Base-by-base conservation (phyloP, 345 rosid species). In the Conringia planisiliqua region DNA sequence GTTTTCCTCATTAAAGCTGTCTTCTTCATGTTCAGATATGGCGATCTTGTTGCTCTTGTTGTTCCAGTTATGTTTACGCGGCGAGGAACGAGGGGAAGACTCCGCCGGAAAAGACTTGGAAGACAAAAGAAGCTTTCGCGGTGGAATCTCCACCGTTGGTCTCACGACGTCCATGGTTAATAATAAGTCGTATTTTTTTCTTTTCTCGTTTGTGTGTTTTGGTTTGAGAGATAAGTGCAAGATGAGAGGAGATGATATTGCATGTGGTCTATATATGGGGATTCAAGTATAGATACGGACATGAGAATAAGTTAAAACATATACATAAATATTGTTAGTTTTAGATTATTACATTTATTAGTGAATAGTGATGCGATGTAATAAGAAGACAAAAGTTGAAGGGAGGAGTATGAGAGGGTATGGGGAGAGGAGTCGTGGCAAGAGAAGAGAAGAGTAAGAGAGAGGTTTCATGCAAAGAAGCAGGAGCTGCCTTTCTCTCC, bases 401-500 rank as follows among this genome's bases (percentile, higher is more conserved):
- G 24, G 61, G 8, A 35, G 47, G 26, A 68, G 42, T 65, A 71
- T 74, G 57, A 43, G 68, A 68, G 79, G 80, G 75, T 62, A 70
- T 76, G 80, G 80, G 71, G 27, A 55, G 75, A 26, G 66, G 66
- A 30, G 3, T 35, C 72, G 80, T 77, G 80, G 80, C 80, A 33
- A 62, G 39, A 70, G 61, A 39, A 64, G 66, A 64, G 75, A 70
- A 77, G 76, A 70, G 66, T 17, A 13, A 52, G 7, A 36, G 47
- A 69, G 47, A 69, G 80, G 72, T 70, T 70, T 63, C 80, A 77
- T 77, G 80, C 80, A 77, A 77, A 70, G 72, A 77, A 77, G 80
- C 72, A 70, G 71, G 80, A 77, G 80, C 80, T 77, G 80, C 72
- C 76, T 56, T 64, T 14, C 30, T 77, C 76, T 70, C 80, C 76